These are phyloP conservation scores for Ceratocystis huliohia DNA, from an alignment of 2,329 filamentous ascomycete genomes.

Conservation along the genomic window DNA sequence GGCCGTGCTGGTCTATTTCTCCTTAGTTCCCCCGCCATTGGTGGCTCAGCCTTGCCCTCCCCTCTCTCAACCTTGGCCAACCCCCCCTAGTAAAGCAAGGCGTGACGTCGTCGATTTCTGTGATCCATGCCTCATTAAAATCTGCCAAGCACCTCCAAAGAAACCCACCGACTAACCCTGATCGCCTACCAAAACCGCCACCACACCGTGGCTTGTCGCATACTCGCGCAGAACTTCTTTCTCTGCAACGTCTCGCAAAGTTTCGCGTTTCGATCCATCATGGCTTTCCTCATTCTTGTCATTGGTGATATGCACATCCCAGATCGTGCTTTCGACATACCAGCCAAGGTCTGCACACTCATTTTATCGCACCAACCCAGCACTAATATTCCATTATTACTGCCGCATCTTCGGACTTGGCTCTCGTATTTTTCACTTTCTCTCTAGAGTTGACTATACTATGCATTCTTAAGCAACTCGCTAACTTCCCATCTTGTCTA, in stretches of 20 bases:
- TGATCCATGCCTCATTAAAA: neutral
- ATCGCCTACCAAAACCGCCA: neutral
- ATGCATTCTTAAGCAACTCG: too few species aligned
- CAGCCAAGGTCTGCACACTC: constrained; percentile 55
- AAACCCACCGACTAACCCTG: neutral
- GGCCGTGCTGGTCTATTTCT: neutral
- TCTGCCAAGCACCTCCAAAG: neutral
- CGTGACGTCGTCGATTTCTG: constrained; percentile 7
- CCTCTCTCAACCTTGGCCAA: neutral
- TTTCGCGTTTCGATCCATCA: constrained; percentile 34
- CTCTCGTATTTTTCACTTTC: too few species aligned
- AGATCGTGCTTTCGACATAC: constrained; percentile 81
- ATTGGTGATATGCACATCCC: constrained; percentile 91
- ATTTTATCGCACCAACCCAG: neutral
- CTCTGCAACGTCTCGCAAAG: too few species aligned
- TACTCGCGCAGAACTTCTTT: neutral
- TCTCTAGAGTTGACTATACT: neutral
- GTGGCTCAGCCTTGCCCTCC: constrained; percentile 1
- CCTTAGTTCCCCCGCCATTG: neutral
- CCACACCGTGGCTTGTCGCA: neutral
- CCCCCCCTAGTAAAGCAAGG: neutral
- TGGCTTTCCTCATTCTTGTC: constrained; percentile 80
- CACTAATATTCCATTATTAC: neutral
- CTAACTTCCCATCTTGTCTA: neutral
- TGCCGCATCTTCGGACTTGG: neutral